Evolutionary conservation across 2,329 filamentous ascomycete genomes (phyloP).

Genomic region (Chaetomiaceae sp.): DNA sequence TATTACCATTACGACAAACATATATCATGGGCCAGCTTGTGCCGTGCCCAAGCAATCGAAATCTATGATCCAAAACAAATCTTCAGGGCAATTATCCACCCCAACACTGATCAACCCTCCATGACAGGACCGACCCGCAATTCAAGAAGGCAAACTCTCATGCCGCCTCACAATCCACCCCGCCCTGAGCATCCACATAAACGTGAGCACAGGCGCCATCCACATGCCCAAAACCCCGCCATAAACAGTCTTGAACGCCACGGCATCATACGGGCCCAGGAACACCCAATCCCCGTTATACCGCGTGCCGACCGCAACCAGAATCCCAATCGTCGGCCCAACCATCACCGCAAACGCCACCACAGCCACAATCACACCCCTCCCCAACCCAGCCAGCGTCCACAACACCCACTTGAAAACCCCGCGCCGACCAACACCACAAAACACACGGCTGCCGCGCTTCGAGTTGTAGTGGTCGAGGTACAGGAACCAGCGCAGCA

Average conservation of each 20-base stretch:
- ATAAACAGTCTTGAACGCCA: constrained; percentile 47
- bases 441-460: neutral
- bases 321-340: constrained; percentile 40
- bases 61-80: too few species aligned
- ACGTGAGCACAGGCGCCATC: constrained; percentile 44
- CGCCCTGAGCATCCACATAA: constrained; percentile 48
- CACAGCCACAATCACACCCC: constrained; percentile 36
- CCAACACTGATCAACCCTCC: too few species aligned
- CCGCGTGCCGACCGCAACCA: constrained; percentile 37
- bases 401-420: constrained; percentile 33
- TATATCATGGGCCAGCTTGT: too few species aligned
- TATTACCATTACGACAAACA: neutral
- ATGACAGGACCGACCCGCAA: neutral
- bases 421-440: constrained; percentile 25
- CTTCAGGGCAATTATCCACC: too few species aligned
- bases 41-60: too few species aligned
- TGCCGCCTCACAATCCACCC: constrained; percentile 38
- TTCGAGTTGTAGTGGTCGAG: constrained; percentile 30
- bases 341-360: constrained; percentile 42
- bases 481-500: constrained; percentile 43
- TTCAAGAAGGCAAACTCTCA: neutral
- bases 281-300: constrained; percentile 43
- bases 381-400: constrained; percentile 34
- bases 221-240: constrained; percentile 44
- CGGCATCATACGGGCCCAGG: constrained; percentile 40